A percentile compares a stretch with the other conserved stretches of the same genome.
phyloP scores from a whole-genome alignment of 2,329 filamentous ascomycete genomes.

The Simplicillium aogashimaense region DNA sequence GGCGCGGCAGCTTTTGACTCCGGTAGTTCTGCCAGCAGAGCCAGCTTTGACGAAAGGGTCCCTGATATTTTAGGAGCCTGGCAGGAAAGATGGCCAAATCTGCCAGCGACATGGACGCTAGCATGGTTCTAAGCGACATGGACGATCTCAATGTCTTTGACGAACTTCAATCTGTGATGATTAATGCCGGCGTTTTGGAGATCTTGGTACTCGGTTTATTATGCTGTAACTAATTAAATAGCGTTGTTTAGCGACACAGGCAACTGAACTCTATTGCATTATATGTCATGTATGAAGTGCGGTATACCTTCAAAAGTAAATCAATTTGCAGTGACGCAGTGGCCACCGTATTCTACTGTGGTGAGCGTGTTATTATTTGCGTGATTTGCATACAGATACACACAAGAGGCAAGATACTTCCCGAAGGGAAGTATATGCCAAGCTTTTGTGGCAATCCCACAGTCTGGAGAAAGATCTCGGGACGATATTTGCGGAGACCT shows the following conservation, averaged over 20 bases:
- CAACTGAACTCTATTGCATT: not conserved
- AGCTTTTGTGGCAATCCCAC: not conserved
- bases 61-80: constrained; percentile 85
- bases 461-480: constrained; percentile 1
- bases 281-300: too few species aligned
- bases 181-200: too few species aligned
- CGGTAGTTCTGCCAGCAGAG: constrained; percentile 55
- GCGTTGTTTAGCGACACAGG: not conserved
- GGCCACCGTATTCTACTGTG: too few species aligned
- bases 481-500: constrained; percentile 5
- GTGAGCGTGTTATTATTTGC: too few species aligned
- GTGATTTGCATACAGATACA: too few species aligned
- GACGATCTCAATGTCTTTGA: not conserved
- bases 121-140: constrained; percentile 67
- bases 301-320: too few species aligned
- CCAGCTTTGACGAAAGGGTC: constrained; percentile 83
- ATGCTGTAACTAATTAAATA: too few species aligned
- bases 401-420: too few species aligned
- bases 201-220: too few species aligned
- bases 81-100: constrained; percentile 89
- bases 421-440: too few species aligned
- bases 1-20: constrained; percentile 60
- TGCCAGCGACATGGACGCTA: constrained; percentile 88
- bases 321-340: too few species aligned
- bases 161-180: not conserved